phyloP scores from a whole-genome alignment of 345 rosid genomes.

The Brassica incana region DNA sequence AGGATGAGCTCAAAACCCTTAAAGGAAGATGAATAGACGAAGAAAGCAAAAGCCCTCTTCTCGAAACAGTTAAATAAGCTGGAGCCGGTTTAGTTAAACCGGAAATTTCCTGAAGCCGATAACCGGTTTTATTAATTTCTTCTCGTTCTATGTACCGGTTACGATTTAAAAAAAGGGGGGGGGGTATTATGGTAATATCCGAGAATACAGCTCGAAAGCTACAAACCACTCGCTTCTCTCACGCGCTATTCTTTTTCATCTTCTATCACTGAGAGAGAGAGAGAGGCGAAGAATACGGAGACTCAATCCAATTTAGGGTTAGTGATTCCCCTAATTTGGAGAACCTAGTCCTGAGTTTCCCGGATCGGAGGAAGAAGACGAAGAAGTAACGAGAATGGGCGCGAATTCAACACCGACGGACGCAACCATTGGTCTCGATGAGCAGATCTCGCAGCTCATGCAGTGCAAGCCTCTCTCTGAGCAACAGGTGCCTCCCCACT shows the following conservation, averaged over 20 bases:
- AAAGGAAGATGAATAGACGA: not conserved
- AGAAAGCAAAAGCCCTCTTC: not conserved
- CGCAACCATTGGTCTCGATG: constrained; percentile 65
- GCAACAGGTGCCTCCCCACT: constrained; percentile 57
- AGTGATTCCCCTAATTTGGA: constrained; percentile 57
- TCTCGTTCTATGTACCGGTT: not conserved
- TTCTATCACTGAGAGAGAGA: constrained; percentile 24
- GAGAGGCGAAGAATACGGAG: constrained; percentile 35
- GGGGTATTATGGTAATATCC: constrained; percentile 19
- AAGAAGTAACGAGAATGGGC: constrained; percentile 52
- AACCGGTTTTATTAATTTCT: not conserved
- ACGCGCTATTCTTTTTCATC: constrained; percentile 42
- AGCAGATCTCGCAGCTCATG: constrained; percentile 85
- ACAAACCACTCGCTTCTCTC: constrained; percentile 39
- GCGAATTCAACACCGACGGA: constrained; percentile 61
- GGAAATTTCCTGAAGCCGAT: not conserved
- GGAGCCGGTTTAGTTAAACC: constrained; percentile 25
- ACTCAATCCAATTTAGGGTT: constrained; percentile 49
- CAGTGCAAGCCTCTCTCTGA: constrained; percentile 91
- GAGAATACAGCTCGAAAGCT: constrained; percentile 10
- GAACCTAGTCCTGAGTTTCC: constrained; percentile 33
- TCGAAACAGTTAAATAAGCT: constrained; percentile 4
- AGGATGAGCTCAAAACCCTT: not conserved
- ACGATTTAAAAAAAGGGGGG: not conserved
- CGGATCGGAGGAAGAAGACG: constrained; percentile 11